These are phyloP conservation scores for Aureobasidium sp. DNA, from an alignment of 2,329 filamentous ascomycete genomes.

Conservation along the genomic window DNA sequence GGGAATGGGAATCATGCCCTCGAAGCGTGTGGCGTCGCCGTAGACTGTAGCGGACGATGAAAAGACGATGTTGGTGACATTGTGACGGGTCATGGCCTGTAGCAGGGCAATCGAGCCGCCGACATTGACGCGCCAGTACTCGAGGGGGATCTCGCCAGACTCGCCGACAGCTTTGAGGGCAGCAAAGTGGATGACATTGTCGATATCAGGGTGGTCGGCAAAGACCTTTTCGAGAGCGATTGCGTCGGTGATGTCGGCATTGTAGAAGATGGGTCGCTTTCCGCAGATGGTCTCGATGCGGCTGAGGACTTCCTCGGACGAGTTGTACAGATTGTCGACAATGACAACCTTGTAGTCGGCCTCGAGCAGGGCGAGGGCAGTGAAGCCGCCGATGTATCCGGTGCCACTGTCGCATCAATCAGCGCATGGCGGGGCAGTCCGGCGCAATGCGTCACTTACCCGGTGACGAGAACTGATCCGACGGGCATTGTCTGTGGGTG, in stretches of 20 bases:
- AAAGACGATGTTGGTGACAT: slow-evolving; percentile 96
- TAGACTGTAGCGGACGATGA: slow-evolving; percentile 98
- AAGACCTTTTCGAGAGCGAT: slow-evolving; percentile 80
- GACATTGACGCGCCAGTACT: slow-evolving; percentile 98
- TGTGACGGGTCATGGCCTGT: slow-evolving; percentile 77
- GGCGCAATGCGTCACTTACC: slow-evolving; percentile 51
- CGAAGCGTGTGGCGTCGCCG: slow-evolving; percentile 90
- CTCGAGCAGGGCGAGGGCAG: slow-evolving; percentile 80
- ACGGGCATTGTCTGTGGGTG: slow-evolving; percentile 54
- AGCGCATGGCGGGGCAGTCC: slow-evolving; percentile 14
- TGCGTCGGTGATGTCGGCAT: slow-evolving; percentile 84
- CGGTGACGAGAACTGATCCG: slow-evolving; percentile 85
- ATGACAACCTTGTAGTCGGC: slow-evolving; percentile 96
- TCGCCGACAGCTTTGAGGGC: slow-evolving; percentile 97
- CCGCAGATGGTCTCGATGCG: slow-evolving; percentile 92
- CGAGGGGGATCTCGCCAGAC: slow-evolving; percentile 84
- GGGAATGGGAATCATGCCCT: slow-evolving; percentile 98
- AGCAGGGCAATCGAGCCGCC: slow-evolving; percentile 84
- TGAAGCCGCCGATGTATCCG: slow-evolving; percentile 99
- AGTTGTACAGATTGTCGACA: slow-evolving; percentile 96
- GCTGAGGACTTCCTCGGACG: slow-evolving; percentile 81
- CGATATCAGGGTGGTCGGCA: slow-evolving; percentile 80
- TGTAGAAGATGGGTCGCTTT: slow-evolving; percentile 76
- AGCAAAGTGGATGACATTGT: slow-evolving; percentile 98
- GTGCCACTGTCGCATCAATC: slow-evolving; percentile 61